A percentile compares a stretch with the other conserved stretches of the same genome.
Conservation (phyloP, 2,329 filamentous ascomycete species). For the Cladosporium austrohemisphaericum region DNA sequence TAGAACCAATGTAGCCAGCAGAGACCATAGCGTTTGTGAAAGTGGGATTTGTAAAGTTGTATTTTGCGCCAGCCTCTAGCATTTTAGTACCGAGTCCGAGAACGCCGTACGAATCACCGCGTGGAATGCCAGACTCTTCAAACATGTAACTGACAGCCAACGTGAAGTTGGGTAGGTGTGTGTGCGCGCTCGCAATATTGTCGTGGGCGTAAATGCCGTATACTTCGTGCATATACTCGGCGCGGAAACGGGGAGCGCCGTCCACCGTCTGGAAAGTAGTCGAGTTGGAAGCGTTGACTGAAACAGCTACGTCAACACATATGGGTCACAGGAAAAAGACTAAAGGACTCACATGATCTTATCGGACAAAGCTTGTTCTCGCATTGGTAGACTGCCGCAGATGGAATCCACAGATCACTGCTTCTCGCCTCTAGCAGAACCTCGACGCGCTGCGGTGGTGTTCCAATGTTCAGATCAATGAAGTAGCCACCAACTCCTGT, state of each 20-base stretch:
- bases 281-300: neutral
- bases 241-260: neutral
- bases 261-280: neutral
- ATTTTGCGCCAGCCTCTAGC: neutral
- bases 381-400: neutral
- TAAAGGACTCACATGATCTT: too few species aligned
- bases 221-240: neutral
- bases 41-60: neutral
- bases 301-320: too few species aligned
- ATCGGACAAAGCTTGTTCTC: neutral
- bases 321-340: too few species aligned
- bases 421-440: slow-evolving; percentile 16
- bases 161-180: neutral
- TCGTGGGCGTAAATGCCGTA: neutral
- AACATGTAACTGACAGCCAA: too few species aligned
- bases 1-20: slow-evolving; percentile 10
- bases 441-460: slow-evolving; percentile 13
- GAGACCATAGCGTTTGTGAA: slow-evolving; percentile 1
- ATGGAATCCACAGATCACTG: slow-evolving; percentile 12
- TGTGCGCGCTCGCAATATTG: neutral
- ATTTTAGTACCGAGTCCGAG: neutral
- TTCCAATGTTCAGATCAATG: slow-evolving; percentile 7
- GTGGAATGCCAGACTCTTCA: too few species aligned
- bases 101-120: too few species aligned
- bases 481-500: neutral